phyloP scores from a whole-genome alignment of 768 basidiomycete species.

The Leucocoprinus sp. region DNA sequence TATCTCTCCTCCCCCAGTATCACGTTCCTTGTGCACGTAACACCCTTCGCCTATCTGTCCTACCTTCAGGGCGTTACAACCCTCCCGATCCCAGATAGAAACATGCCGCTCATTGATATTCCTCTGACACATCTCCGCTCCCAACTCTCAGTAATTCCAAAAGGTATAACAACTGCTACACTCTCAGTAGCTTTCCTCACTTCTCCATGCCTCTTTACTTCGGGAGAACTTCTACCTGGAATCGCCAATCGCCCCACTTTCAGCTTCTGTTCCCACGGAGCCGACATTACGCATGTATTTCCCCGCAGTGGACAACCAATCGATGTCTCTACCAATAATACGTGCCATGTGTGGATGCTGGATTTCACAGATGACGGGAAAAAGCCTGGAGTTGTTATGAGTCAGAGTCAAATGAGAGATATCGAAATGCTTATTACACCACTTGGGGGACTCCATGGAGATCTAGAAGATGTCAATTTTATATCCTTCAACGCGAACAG shows the following conservation, averaged over 20 bases:
- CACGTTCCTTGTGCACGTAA: conserved; percentile 65
- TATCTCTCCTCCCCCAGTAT: conserved; percentile 61
- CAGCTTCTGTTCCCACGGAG: conserved; percentile 36
- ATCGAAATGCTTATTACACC: conserved; percentile 60
- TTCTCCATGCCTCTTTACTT: conserved; percentile 31
- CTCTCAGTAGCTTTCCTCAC: conserved; percentile 33
- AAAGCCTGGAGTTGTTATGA: conserved; percentile 56
- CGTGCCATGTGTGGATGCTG: conserved; percentile 51
- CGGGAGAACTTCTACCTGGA: conserved; percentile 35
- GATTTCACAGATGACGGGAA: conserved; percentile 59
- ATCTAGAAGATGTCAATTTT: conserved; percentile 25
- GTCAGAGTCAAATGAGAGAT: conserved; percentile 64
- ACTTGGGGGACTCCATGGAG: conserved; percentile 38
- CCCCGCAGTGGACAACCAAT: conserved; percentile 28
- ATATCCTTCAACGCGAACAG: conserved; percentile 43
- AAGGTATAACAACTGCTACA: conserved; percentile 50
- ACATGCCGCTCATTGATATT: conserved; percentile 42
- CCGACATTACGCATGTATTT: conserved; percentile 44
- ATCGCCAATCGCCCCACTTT: conserved; percentile 44
- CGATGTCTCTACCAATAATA: conserved; percentile 11
- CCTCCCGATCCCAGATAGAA: conserved; percentile 13
- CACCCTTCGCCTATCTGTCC: conserved; percentile 61
- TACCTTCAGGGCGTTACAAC: conserved; percentile 33
- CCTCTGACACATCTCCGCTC: conserved; percentile 39
- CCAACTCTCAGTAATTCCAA: conserved; percentile 29